Conservation (phyloP, 129 eudicot species). For the Apium graveolens region DNA sequence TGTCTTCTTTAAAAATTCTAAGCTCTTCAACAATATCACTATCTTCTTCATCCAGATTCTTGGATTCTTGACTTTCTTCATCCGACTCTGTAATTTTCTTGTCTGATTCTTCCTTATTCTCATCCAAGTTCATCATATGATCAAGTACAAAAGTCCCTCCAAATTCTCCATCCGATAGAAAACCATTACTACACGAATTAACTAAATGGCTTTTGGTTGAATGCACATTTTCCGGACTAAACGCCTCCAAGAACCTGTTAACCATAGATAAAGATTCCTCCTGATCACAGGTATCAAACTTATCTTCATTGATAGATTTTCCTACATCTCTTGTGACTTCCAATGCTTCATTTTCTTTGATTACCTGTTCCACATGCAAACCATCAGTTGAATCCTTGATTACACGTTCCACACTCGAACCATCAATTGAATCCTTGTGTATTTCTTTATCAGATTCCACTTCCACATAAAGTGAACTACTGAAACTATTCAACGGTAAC, state of each 20-base stretch:
- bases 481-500: conserved; percentile 10
- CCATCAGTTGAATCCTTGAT: conserved; percentile 7
- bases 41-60: conserved; percentile 21
- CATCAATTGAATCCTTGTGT: conserved; percentile 2
- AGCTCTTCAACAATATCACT: conserved; percentile 24
- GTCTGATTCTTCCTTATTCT: background rate
- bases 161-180: conserved; percentile 59
- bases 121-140: conserved; percentile 12
- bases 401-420: background rate
- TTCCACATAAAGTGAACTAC: conserved; percentile 14
- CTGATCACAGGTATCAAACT: conserved; percentile 2
- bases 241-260: conserved; percentile 25
- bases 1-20: conserved; percentile 11
- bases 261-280: conserved; percentile 17
- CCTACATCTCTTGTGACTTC: conserved; percentile 8
- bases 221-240: conserved; percentile 13
- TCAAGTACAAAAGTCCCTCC: conserved; percentile 28
- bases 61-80: conserved; percentile 4
- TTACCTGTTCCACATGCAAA: conserved; percentile 10
- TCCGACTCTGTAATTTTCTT: conserved; percentile 13
- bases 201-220: conserved; percentile 28
- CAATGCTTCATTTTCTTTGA: conserved; percentile 15
- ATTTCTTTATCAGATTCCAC: conserved; percentile 14
- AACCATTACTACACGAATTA: conserved; percentile 52
- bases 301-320: conserved; percentile 11